These are phyloP conservation scores for Drechslerella dactyloides DNA, from an alignment of 2,329 filamentous ascomycete species.

Conservation along the genomic window DNA sequence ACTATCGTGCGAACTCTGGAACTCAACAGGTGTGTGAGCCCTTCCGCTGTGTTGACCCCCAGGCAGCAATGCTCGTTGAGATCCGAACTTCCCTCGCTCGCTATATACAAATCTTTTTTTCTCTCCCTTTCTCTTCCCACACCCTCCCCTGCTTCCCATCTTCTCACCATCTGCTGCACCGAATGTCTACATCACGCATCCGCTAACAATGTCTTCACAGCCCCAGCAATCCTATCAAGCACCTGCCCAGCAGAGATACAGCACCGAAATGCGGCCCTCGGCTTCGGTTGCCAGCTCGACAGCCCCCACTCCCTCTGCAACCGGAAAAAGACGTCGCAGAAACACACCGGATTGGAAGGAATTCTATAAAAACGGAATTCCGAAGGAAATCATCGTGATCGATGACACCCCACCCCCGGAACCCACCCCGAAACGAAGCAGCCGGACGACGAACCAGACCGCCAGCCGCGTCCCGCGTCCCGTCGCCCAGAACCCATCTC, in stretches of 20 bases:
- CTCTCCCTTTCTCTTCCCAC: background rate
- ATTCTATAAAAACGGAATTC: slow-evolving; percentile 82
- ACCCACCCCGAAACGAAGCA: slow-evolving; percentile 54
- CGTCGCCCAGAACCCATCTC: slow-evolving; percentile 57
- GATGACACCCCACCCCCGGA: slow-evolving; percentile 70
- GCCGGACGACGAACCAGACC: slow-evolving; percentile 48
- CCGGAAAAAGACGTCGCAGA: slow-evolving; percentile 61
- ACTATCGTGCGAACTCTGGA: slow-evolving; percentile 43
- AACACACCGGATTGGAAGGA: slow-evolving; percentile 76
- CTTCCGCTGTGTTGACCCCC: background rate
- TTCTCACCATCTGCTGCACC: slow-evolving; percentile 4
- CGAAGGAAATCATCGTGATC: slow-evolving; percentile 85
- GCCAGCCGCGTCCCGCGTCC: slow-evolving; percentile 51
- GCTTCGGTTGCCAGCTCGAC: slow-evolving; percentile 40
- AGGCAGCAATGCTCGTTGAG: background rate
- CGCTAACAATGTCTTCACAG: slow-evolving; percentile 30
- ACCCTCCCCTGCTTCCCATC: slow-evolving; percentile 5
- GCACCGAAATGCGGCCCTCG: slow-evolving; percentile 60
- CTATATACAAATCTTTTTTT: background rate
- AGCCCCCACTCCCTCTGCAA: slow-evolving; percentile 41
- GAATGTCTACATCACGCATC: slow-evolving; percentile 3
- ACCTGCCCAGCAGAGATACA: slow-evolving; percentile 32
- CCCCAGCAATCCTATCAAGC: slow-evolving; percentile 37
- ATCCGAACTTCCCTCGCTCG: slow-evolving; percentile 1
- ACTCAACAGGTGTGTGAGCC: slow-evolving; percentile 39